Conservation (phyloP, 371 early-diverging fungal species). For the Paraphysoderma sedebokerense region DNA sequence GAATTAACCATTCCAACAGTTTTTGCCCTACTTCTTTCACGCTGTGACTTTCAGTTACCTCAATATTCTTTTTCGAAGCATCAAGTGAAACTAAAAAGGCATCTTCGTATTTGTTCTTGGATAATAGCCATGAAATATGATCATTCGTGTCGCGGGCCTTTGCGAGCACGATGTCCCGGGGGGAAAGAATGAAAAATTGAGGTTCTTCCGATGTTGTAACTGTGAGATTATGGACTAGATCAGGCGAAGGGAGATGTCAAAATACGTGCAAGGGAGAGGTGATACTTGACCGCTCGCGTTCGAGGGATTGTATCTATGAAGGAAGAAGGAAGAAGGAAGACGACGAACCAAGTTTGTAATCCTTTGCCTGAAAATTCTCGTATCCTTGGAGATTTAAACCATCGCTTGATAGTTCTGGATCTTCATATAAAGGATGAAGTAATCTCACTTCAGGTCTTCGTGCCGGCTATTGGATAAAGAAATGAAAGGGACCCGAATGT, state of each 20-base stretch:
- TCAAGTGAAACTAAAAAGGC: slow-evolving; percentile 36
- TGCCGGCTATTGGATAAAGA: slow-evolving; percentile 15
- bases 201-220: slow-evolving; percentile 14
- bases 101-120: slow-evolving; percentile 54
- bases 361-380: slow-evolving; percentile 73
- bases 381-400: slow-evolving; percentile 62
- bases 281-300: slow-evolving; percentile 1
- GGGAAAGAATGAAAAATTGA: slow-evolving; percentile 70
- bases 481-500: background rate
- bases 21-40: slow-evolving; percentile 63
- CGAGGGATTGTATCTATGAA: background rate
- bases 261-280: background rate
- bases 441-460: slow-evolving; percentile 76
- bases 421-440: slow-evolving; percentile 55
- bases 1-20: slow-evolving; percentile 54
- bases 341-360: slow-evolving; percentile 49
- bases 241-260: slow-evolving; percentile 7
- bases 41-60: slow-evolving; percentile 24
- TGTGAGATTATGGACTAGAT: too few relatives aligned
- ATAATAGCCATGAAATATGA: slow-evolving; percentile 81
- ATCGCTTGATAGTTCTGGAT: slow-evolving; percentile 57
- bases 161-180: slow-evolving; percentile 82
- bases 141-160: slow-evolving; percentile 69
- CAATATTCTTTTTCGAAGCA: slow-evolving; percentile 15
- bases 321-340: background rate